Conservation (phyloP, 192 early-diverging fungal genomes). For the Umbelopsis ramanniana region DNA sequence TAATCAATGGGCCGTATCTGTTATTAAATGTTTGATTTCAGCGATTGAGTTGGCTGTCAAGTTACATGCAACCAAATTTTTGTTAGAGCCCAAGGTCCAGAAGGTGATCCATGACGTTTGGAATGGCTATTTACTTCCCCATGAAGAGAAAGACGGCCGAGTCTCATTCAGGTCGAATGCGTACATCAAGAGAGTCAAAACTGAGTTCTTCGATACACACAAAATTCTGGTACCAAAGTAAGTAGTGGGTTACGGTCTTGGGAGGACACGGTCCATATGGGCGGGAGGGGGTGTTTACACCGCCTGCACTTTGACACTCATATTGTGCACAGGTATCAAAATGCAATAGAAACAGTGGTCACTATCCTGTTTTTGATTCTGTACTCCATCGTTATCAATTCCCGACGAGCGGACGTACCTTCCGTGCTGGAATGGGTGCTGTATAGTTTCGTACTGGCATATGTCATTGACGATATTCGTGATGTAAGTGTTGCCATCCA, state of each 20-base stretch:
- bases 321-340: not conserved
- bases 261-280: too few relatives aligned
- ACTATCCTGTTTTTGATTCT: conserved; percentile 11
- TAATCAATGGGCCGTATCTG: not conserved
- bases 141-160: not conserved
- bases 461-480: conserved; percentile 22
- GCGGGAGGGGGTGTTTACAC: too few relatives aligned
- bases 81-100: conserved; percentile 23
- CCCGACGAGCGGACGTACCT: not conserved
- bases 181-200: not conserved
- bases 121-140: conserved; percentile 16
- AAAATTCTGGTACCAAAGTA: conserved; percentile 17
- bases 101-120: conserved; percentile 20
- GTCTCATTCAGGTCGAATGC: conserved; percentile 3
- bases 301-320: too few relatives aligned
- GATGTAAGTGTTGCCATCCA: conserved; percentile 1
- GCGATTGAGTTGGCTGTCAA: conserved; percentile 17
- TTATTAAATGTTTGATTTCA: not conserved
- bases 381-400: conserved; percentile 25
- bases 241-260: not conserved
- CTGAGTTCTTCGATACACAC: not conserved
- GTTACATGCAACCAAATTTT: conserved; percentile 15
- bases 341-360: conserved; percentile 14
- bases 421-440: conserved; percentile 13
- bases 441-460: not conserved